phyloP scores from a whole-genome alignment of 75 land plant genomes.

The Picea glauca region DNA sequence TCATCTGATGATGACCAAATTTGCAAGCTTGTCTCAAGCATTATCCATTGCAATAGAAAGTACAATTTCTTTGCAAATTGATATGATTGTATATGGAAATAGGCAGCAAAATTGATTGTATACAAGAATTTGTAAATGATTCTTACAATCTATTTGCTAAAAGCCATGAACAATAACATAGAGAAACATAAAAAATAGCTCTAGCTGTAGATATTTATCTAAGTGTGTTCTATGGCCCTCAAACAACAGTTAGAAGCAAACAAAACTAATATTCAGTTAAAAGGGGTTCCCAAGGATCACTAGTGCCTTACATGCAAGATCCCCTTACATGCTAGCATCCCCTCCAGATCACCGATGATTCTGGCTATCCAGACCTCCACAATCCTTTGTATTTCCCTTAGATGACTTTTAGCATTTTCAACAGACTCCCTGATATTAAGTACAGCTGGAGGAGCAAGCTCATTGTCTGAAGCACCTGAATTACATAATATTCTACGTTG shows the following conservation, averaged over 20 bases:
- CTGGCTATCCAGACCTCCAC: conserved; percentile 55
- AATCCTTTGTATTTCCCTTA: conserved; percentile 64
- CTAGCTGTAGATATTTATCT: neutral
- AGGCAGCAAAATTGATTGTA: neutral
- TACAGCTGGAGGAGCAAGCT: conserved; percentile 14
- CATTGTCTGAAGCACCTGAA: conserved; percentile 11
- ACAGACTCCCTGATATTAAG: conserved; percentile 40
- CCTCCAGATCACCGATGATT: conserved; percentile 69
- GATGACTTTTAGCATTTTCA: conserved; percentile 33
- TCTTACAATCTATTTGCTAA: neutral
- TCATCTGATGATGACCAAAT: neutral
- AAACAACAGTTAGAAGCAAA: neutral
- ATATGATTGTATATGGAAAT: neutral
- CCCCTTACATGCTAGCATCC: conserved; percentile 28
- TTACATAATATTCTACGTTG: conserved; percentile 30
- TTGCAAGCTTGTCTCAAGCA: neutral
- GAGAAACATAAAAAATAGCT: neutral
- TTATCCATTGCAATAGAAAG: neutral
- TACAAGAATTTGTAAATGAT: neutral
- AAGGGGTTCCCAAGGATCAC: neutral
- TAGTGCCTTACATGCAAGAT: conserved; percentile 10
- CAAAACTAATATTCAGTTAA: neutral
- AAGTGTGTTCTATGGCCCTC: neutral
- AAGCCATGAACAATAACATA: neutral
- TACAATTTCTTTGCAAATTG: neutral